Conservation (phyloP, 805 yeast genomes). For the Isabelozyma pseudorhagii region DNA sequence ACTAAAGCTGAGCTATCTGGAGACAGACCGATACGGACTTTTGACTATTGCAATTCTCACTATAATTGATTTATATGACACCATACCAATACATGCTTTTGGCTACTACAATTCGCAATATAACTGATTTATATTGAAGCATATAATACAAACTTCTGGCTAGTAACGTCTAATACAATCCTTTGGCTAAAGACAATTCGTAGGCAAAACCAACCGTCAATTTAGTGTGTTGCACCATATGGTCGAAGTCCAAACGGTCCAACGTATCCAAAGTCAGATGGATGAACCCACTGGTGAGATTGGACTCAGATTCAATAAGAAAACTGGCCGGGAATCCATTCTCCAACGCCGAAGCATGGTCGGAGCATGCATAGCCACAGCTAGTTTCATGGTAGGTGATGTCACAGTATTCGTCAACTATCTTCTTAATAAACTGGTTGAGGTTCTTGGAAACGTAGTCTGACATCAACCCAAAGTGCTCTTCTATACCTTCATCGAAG, state of each 20-base stretch:
- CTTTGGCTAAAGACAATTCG: slow-evolving; percentile 54
- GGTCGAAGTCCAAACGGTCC: slow-evolving; percentile 74
- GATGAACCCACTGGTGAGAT: slow-evolving; percentile 61
- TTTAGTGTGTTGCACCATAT: slow-evolving; percentile 77
- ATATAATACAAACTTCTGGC: too few relatives aligned
- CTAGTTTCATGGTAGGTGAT: slow-evolving; percentile 71
- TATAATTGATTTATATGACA: too few relatives aligned
- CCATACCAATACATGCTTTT: too few relatives aligned
- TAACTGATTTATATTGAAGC: too few relatives aligned
- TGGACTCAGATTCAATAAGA: slow-evolving; percentile 73
- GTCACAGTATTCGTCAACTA: slow-evolving; percentile 59
- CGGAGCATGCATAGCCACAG: slow-evolving; percentile 94
- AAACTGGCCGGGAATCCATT: slow-evolving; percentile 84
- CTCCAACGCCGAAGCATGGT: slow-evolving; percentile 82
- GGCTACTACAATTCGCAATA: too few relatives aligned
- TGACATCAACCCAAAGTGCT: slow-evolving; percentile 74
- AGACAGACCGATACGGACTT: too few relatives aligned
- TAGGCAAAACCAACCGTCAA: slow-evolving; percentile 68
- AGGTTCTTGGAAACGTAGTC: slow-evolving; percentile 61
- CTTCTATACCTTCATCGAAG: slow-evolving; percentile 48
- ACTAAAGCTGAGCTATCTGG: slow-evolving; percentile 1
- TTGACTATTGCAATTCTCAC: too few relatives aligned
- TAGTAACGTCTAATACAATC: too few relatives aligned
- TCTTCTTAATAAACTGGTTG: slow-evolving; percentile 56
- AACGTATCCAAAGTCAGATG: slow-evolving; percentile 80